phyloP scores from a whole-genome alignment of 169 alveolate genomes.

The Theileria luwenshuni region DNA sequence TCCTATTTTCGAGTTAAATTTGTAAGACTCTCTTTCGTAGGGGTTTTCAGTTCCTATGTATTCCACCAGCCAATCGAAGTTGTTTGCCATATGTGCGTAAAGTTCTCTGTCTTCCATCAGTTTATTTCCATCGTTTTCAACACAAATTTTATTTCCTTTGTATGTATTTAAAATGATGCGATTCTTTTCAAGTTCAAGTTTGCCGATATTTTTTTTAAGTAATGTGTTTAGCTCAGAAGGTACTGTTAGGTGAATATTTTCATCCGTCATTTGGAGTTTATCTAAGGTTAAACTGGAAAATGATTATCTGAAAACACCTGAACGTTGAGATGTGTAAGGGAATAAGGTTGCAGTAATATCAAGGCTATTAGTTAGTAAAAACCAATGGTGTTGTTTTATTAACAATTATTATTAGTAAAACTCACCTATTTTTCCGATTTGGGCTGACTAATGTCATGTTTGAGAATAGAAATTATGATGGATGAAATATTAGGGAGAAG shows the following conservation, averaged over 20 bases:
- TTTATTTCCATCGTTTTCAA: constrained; percentile 1
- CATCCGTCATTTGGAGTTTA: constrained; percentile 21
- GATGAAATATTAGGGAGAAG: too few species aligned
- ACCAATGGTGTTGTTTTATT: too few species aligned
- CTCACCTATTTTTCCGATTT: too few species aligned
- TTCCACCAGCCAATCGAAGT: constrained; percentile 51
- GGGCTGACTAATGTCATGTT: too few species aligned
- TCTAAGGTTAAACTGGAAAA: too few species aligned
- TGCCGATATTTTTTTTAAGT: background rate
- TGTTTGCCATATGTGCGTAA: constrained; percentile 26
- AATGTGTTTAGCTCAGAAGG: constrained; percentile 21
- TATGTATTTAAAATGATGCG: constrained; percentile 2
- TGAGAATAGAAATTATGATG: too few species aligned
- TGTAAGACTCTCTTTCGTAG: constrained; percentile 31
- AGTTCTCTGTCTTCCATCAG: constrained; percentile 33
- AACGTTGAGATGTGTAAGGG: too few species aligned
- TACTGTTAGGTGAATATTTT: constrained; percentile 9
- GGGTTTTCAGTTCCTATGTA: constrained; percentile 13
- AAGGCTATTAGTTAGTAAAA: too few species aligned
- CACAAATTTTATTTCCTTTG: constrained; percentile 5
- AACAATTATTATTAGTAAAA: too few species aligned
- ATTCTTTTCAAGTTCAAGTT: background rate
- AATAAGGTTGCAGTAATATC: too few species aligned
- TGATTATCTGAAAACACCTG: too few species aligned
- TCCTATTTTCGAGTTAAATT: constrained; percentile 17